phyloP scores from a whole-genome alignment of 352 stramenopile genomes.

The Aphanomyces invadans region DNA sequence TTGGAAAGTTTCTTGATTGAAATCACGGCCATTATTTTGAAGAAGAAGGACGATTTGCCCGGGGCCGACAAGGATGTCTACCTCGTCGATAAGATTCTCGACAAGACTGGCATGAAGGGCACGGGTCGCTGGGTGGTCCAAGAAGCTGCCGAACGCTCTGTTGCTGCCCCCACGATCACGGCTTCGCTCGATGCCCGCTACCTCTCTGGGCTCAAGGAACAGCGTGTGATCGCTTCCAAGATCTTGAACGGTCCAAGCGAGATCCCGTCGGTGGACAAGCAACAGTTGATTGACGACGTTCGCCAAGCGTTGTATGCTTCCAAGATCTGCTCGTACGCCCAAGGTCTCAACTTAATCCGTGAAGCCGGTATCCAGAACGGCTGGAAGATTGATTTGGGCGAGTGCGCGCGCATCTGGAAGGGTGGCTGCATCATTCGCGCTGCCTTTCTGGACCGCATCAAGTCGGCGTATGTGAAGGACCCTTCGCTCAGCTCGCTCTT shows the following conservation, averaged over 20 bases:
- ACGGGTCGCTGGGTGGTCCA: constrained; percentile 96
- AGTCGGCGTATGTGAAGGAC: constrained; percentile 89
- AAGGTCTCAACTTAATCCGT: constrained; percentile 93
- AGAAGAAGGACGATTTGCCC: constrained; percentile 94
- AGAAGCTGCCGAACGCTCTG: constrained; percentile 91
- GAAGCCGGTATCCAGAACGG: constrained; percentile 91
- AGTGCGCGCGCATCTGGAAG: constrained; percentile 98
- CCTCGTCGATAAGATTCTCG: constrained; percentile 95
- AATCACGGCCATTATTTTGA: constrained; percentile 97
- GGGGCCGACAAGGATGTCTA: constrained; percentile 55
- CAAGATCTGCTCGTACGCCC: constrained; percentile 99
- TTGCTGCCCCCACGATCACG: constrained; percentile 96
- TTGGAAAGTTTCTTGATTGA: constrained; percentile 98
- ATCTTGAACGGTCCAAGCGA: constrained; percentile 91
- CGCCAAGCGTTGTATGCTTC: constrained; percentile 94
- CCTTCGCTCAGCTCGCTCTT: constrained; percentile 92
- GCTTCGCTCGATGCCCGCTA: constrained; percentile 95
- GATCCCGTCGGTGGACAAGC: constrained; percentile 88
- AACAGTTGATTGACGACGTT: constrained; percentile 95
- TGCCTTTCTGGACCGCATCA: constrained; percentile 96
- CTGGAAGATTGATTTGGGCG: constrained; percentile 95
- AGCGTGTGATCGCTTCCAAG: constrained; percentile 90
- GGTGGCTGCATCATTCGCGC: constrained; percentile 99
- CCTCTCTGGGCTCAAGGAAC: constrained; percentile 93
- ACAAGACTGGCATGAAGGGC: constrained; percentile 99